Base-by-base conservation (phyloP, 768 basidiomycete species). In the Boletus rex-veris region DNA sequence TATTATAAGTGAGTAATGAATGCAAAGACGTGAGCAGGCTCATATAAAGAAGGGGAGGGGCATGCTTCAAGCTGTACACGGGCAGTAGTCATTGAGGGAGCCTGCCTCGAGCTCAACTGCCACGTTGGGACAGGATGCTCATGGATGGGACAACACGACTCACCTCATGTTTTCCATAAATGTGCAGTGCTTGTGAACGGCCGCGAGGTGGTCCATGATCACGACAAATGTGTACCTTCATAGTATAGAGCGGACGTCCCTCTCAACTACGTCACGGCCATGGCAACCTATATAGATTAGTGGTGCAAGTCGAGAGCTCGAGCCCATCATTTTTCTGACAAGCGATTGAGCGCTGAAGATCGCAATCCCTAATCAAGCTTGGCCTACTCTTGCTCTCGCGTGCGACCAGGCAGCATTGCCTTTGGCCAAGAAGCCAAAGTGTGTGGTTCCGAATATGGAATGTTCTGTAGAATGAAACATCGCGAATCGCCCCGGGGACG, bases 101-200 rank as follows among this genome's bases (percentile, higher is more conserved):
- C 63, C 56, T 65, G 59, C 61, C 67, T 71, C 65, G 64, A 71
- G 64, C 65, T 72, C 64, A 62, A 60, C 53, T 53, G 69, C 69
- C 71, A 71, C 70, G 69, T 66, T 69, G 64, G 55, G 35, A 48
- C 68, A 66, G 64, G 59, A 64, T 62, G 61, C 53, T 65, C 69
- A 64, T 61, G 66, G 63, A 69, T 44, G 57, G 52, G 68, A 58
- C 58, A 60, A 44, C 67, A 70, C 66, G 67, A 64, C 69, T 48
- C 63, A 71, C 69, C 69, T 71, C 69, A 72, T 71, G 69, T 69
- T 71, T 71, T 65, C 69, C 67, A 64, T 72, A 63, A 60, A 58
- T 55, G 58, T 60, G 65, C 58, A 36, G 55, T 71, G 63, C 63
- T 58, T 61, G 60, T 43, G 63, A 64, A 69, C 57, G 65, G 63